Evolutionary conservation across 2,329 filamentous ascomycete species (phyloP), one percentile per base, ranked within the genome.

Genomic region (Graphilbum fragrans): DNA sequence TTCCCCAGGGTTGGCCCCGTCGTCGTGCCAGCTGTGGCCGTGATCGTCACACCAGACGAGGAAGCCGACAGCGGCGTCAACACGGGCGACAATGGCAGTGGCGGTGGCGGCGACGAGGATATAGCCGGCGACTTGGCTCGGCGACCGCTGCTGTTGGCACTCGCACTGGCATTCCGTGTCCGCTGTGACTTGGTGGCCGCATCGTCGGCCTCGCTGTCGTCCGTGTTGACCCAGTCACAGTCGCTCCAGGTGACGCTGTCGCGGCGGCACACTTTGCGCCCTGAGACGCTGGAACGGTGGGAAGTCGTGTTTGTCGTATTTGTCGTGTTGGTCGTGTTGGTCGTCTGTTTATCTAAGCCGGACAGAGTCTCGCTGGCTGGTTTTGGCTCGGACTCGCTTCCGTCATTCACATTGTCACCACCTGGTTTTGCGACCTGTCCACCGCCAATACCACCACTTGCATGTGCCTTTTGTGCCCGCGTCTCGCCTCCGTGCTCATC

Each of bases 161-260:
- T 12, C 23, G 23, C 23, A 7, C 23, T 27, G 23, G 23, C 12
- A 12, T 14, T 31, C 29, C 25, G 8, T 27, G 7, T 27, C 25
- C 25, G 25, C 16, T 16, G 31, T 48, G 11, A 23, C 23, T 7
- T n/a, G 41, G 12, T 22, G 35, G 18, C 27, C 14, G 18, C 38
- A 6, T 45, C 44, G 16, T 40, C 45, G 21, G 23, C 41, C 10
- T 64, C 66, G 52, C 59, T 68, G 43, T 69, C 66, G 35, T 63
- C 59, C 43, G 62, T 75, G 48, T 79, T 74, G 10, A 64, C 63
- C 63, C 76, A 80, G 54, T 82, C 77, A 11, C 69, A 64, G 38
- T 83, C 79, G 54, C 74, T 81, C 80, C 80, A 84, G 4, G 67
- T 69, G 41, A 71, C 64, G 3, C 74, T 79, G 50, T 81, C 77